Percentiles rank a stretch among this genome's conserved stretches.
Evolutionary conservation across 2,329 filamentous ascomycete species (phyloP).

Genomic region (Colletotrichum liriopes): DNA sequence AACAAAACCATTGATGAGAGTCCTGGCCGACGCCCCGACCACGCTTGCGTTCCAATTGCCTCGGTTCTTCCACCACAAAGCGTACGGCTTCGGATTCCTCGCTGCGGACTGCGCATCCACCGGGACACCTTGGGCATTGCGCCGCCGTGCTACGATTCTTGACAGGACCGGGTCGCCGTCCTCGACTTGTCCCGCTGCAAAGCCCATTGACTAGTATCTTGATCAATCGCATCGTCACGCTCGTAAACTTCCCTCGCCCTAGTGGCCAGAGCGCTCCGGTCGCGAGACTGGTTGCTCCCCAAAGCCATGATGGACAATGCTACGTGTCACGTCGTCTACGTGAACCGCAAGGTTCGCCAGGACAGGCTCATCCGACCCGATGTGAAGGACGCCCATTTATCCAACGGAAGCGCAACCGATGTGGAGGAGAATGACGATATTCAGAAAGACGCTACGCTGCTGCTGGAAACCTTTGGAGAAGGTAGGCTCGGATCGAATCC

Average conservation of each 20-base stretch:
- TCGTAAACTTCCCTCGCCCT: slow-evolving; percentile 44
- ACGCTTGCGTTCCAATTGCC: slow-evolving; percentile 27
- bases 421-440: slow-evolving; percentile 60
- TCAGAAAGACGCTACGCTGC: slow-evolving; percentile 62
- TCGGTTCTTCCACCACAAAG: slow-evolving; percentile 15
- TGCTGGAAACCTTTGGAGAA: slow-evolving; percentile 70
- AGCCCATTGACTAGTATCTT: slow-evolving; percentile 1
- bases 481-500: slow-evolving; percentile 57
- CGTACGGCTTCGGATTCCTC: slow-evolving; percentile 2
- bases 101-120: slow-evolving; percentile 18
- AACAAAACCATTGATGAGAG: slow-evolving; percentile 27
- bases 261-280: slow-evolving; percentile 72
- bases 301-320: slow-evolving; percentile 71
- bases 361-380: slow-evolving; percentile 60
- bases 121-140: slow-evolving; percentile 13
- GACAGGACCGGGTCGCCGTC: slow-evolving; percentile 38
- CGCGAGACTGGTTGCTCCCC: slow-evolving; percentile 73
- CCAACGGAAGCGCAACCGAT: slow-evolving; percentile 47
- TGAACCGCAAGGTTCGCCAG: slow-evolving; percentile 67
- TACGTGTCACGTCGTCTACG: slow-evolving; percentile 73
- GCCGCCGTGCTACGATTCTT: slow-evolving; percentile 19
- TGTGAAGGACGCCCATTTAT: slow-evolving; percentile 44
- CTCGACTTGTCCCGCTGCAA: slow-evolving; percentile 34
- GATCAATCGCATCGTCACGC: slow-evolving; percentile 24
- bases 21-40: slow-evolving; percentile 14